Base-by-base conservation (phyloP, 208 protist genomes). In the Spongospora subterranea region DNA sequence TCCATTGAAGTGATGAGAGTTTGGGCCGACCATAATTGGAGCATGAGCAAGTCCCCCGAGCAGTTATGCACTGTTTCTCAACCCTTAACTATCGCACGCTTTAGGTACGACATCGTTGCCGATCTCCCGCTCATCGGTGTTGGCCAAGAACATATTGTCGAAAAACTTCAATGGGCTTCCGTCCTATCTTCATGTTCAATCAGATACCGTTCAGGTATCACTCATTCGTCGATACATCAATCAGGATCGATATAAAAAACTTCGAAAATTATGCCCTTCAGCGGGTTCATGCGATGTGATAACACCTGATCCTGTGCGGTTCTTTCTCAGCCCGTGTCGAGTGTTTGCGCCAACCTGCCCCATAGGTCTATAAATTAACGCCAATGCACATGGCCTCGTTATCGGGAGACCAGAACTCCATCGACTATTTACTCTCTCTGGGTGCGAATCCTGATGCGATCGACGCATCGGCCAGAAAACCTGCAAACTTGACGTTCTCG, bases 61-160 rank as follows among this genome's bases (percentile, higher is more conserved):
- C 17, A 45, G 6, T 6, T 35, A 6, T 35, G 71, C 6, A 35
- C 6, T 6, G 17, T 6, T 45, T 82, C 6, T 6, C 6, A 39
- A 39, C 40, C 71, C n/a, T n/a, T n/a, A n/a, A n/a, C n/a, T n/a
- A n/a, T n/a, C n/a, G n/a, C n/a, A n/a, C 35, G 17, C 71, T 20
- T 35, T 82, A 82, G 71, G 71, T 20, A 82, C 71, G 11, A 82
- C 71, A 43, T 82, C 71, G 17, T n/a, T 82, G 71, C 71, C 71
- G 17, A 82, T 82, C n/a, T 82, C 71, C 11, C 6, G 35, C 6
- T 6, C 17, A 82, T 82, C 71, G 71, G 35, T 82, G 35, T n/a
- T 82, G n/a, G 71, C 71, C 6, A 82, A 82, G 35, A 6, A 43
- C 6, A n/a, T 82, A 20, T 43, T 82, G n/a, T 82, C 71, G 35